Percentiles rank a stretch among this genome's conserved stretches.
Conservation (phyloP, 768 basidiomycete species). For the Rhizopogon roseolus region DNA sequence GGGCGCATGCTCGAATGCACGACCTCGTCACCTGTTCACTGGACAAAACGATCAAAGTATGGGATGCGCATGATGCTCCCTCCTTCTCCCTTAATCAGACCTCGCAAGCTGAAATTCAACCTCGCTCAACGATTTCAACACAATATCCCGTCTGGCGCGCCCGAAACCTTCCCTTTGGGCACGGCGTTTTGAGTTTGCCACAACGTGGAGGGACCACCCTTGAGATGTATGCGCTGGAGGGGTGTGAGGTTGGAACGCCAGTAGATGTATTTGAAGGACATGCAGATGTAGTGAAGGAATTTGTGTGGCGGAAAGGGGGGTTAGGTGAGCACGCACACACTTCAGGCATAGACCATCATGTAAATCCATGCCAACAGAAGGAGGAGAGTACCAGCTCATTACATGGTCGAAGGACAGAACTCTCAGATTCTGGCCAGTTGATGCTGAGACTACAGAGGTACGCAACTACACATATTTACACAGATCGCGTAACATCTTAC, state of each 20-base stretch:
- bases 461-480: constrained; percentile 11
- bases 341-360: background rate
- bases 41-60: constrained; percentile 89
- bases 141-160: constrained; percentile 94
- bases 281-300: constrained; percentile 93
- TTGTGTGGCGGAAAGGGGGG: constrained; percentile 84
- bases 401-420: constrained; percentile 91
- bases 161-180: constrained; percentile 86
- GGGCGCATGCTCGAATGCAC: constrained; percentile 71
- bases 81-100: constrained; percentile 8
- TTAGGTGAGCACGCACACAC: constrained; percentile 33
- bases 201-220: constrained; percentile 82
- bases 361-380: constrained; percentile 27
- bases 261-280: constrained; percentile 84
- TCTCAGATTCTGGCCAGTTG: constrained; percentile 86
- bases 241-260: constrained; percentile 27
- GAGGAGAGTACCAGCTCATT: constrained; percentile 55
- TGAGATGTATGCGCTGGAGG: constrained; percentile 66
- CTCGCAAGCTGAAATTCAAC: constrained; percentile 23
- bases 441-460: constrained; percentile 65
- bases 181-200: constrained; percentile 81
- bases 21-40: constrained; percentile 93
- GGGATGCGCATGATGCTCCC: constrained; percentile 39
- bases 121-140: constrained; percentile 57
- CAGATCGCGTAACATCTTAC: background rate